Evolutionary conservation across 2,329 filamentous ascomycete species (phyloP).

Genomic region (Fusarium nematophilum): DNA sequence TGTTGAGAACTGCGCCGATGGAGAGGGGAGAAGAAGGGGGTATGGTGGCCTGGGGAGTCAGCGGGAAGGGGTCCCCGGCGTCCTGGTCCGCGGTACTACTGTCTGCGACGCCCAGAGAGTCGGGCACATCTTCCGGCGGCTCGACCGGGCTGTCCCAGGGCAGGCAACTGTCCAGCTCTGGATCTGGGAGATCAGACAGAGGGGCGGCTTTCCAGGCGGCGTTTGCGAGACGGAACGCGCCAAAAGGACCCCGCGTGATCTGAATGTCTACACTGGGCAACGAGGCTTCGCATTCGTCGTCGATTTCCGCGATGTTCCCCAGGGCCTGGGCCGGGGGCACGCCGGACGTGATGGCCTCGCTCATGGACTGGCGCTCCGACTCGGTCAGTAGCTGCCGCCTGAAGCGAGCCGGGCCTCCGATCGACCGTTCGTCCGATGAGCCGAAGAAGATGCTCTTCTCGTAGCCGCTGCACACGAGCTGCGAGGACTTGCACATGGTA

Average conservation of each 20-base stretch:
- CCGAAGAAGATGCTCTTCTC: constrained; percentile 30
- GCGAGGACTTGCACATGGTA: constrained; percentile 15
- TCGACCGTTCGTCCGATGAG: constrained; percentile 5
- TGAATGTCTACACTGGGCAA: constrained; percentile 4
- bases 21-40: too few species aligned
- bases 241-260: constrained; percentile 28
- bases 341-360: constrained; percentile 7
- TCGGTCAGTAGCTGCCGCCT: constrained; percentile 24
- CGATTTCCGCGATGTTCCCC: constrained; percentile 27
- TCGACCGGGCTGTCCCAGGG: too few species aligned
- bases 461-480: constrained; percentile 25
- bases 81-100: too few species aligned
- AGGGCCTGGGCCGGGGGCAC: constrained; percentile 1
- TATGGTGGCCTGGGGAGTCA: too few species aligned
- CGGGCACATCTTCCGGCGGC: too few species aligned
- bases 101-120: too few species aligned
- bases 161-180: rapidly evolving
- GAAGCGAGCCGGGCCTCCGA: constrained; percentile 8
- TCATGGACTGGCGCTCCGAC: constrained; percentile 19
- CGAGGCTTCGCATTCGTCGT: constrained; percentile 23
- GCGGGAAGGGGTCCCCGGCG: too few species aligned
- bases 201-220: rapidly evolving
- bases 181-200: rapidly evolving
- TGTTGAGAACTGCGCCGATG: too few species aligned
- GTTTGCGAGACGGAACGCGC: constrained; percentile 19